A percentile compares a stretch with the other conserved stretches of the same genome.
Conservation (phyloP, 1,284 basidiomycete genomes). For the Volvariella surrecta region DNA sequence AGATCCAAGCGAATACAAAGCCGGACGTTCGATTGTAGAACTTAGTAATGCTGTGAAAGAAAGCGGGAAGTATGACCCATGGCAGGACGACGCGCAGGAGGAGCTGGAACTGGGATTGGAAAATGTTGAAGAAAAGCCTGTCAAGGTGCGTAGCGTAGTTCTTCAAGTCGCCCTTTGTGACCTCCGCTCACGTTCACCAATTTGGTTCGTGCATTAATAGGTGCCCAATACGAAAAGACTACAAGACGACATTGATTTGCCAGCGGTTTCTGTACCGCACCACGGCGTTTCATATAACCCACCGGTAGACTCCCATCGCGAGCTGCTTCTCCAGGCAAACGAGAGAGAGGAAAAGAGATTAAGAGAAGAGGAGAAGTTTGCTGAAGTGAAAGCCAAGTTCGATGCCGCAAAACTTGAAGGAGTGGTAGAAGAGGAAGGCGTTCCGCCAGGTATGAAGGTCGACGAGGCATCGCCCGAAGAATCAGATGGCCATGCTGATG, state of each 20-base stretch:
- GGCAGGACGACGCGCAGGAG: slow-evolving; percentile 34
- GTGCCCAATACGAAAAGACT: slow-evolving; percentile 40
- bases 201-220: slow-evolving; percentile 19
- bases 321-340: slow-evolving; percentile 66
- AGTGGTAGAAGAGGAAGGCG: slow-evolving; percentile 17
- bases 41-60: slow-evolving; percentile 58
- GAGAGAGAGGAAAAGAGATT: slow-evolving; percentile 57
- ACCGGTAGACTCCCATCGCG: slow-evolving; percentile 65
- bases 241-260: slow-evolving; percentile 45
- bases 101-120: slow-evolving; percentile 30
- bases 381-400: slow-evolving; percentile 47
- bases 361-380: slow-evolving; percentile 45
- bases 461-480: slow-evolving; percentile 18
- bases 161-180: neutral
- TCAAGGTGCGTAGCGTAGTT: slow-evolving; percentile 36
- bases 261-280: slow-evolving; percentile 71
- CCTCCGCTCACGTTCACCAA: neutral
- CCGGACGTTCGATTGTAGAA: slow-evolving; percentile 52
- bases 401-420: slow-evolving; percentile 36
- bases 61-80: slow-evolving; percentile 72
- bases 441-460: slow-evolving; percentile 25
- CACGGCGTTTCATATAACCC: slow-evolving; percentile 96
- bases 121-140: slow-evolving; percentile 31
- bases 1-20: slow-evolving; percentile 54
- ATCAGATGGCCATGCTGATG: slow-evolving; percentile 22